A percentile compares a stretch with the other conserved stretches of the same genome.
These are phyloP conservation scores for Simplicillium aogashimaense DNA, from an alignment of 2,329 filamentous ascomycete species.

Conservation along the genomic window DNA sequence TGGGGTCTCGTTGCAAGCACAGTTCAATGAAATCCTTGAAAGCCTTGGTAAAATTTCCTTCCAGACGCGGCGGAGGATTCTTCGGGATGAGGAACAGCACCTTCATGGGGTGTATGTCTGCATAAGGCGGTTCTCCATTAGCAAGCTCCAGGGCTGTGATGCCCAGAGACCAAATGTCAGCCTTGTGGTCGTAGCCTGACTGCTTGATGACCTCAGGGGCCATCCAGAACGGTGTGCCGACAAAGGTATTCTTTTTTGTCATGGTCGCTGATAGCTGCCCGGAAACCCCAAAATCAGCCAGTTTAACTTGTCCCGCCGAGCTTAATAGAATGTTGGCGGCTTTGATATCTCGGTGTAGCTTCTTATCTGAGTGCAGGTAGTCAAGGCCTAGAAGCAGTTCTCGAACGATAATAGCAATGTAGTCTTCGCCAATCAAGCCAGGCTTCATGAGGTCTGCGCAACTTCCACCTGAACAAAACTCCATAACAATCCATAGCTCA, in stretches of 20 bases:
- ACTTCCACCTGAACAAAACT: slow-evolving; percentile 94
- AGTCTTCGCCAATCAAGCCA: slow-evolving; percentile 82
- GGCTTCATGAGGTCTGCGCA: slow-evolving; percentile 95
- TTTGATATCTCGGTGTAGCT: slow-evolving; percentile 94
- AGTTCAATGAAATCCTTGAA: slow-evolving; percentile 80
- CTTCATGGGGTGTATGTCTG: slow-evolving; percentile 97
- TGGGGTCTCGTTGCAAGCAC: slow-evolving; percentile 81
- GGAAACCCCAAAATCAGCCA: slow-evolving; percentile 95
- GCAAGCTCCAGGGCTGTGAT: slow-evolving; percentile 91
- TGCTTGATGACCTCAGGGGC: slow-evolving; percentile 98
- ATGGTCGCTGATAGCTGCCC: slow-evolving; percentile 94
- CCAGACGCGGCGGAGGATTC: slow-evolving; percentile 73
- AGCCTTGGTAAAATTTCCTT: slow-evolving; percentile 70
- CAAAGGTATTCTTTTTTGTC: slow-evolving; percentile 99
- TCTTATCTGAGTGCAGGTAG: slow-evolving; percentile 91
- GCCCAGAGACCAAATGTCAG: slow-evolving; percentile 93
- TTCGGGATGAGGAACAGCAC: slow-evolving; percentile 94
- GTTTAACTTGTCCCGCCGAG: slow-evolving; percentile 88
- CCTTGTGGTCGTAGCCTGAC: slow-evolving; percentile 94
- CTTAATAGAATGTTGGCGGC: slow-evolving; percentile 88
- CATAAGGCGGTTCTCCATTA: slow-evolving; percentile 86
- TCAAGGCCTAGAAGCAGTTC: slow-evolving; percentile 85
- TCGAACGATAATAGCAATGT: slow-evolving; percentile 89
- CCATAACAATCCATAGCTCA: slow-evolving; percentile 99
- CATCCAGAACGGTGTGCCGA: slow-evolving; percentile 99